Percentiles rank a stretch among this genome's conserved stretches.
phyloP scores from a whole-genome alignment of 2,329 filamentous ascomycete genomes.

The Dendrostoma leiphaemia region DNA sequence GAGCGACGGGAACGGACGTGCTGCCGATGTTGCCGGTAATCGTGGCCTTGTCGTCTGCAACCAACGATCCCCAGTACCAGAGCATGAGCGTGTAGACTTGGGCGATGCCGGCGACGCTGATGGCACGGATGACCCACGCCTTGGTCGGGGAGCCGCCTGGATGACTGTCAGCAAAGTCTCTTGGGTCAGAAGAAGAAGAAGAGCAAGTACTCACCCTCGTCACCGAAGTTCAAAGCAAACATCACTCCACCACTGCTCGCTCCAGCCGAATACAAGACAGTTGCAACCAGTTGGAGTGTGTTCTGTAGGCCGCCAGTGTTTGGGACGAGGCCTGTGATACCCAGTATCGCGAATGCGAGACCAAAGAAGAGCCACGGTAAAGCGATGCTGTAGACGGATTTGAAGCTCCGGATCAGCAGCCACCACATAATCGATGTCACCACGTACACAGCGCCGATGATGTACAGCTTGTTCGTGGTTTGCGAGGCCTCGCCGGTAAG shows the following conservation, averaged over 20 bases:
- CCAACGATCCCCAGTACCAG: slow-evolving; percentile 65
- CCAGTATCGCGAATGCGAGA: slow-evolving; percentile 60
- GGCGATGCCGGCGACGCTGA: slow-evolving; percentile 64
- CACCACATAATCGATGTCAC: slow-evolving; percentile 60
- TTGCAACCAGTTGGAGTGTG: slow-evolving; percentile 57
- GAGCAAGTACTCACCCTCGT: slow-evolving; percentile 51
- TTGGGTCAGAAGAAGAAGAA: slow-evolving; percentile 57
- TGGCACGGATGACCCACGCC: slow-evolving; percentile 66
- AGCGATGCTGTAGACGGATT: slow-evolving; percentile 55
- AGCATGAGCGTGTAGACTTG: slow-evolving; percentile 64
- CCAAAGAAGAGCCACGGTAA: slow-evolving; percentile 64
- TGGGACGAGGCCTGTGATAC: slow-evolving; percentile 53
- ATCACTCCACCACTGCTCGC: slow-evolving; percentile 63
- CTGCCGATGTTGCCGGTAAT: slow-evolving; percentile 38
- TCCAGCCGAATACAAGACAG: slow-evolving; percentile 59
- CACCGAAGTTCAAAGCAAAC: slow-evolving; percentile 67
- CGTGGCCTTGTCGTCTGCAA: slow-evolving; percentile 42
- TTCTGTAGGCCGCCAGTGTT: slow-evolving; percentile 37
- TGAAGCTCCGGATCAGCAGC: slow-evolving; percentile 56
- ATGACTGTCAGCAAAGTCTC: slow-evolving; percentile 5
- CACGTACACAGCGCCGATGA: slow-evolving; percentile 59
- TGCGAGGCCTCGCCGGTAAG: slow-evolving; percentile 62
- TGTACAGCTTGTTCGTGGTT: slow-evolving; percentile 57
- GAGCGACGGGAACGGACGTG: slow-evolving; percentile 25
- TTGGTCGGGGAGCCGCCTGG: slow-evolving; percentile 58